Percentiles rank a stretch among this genome's conserved stretches.
These are phyloP conservation scores for Aspergillus fumigatus DNA, from an alignment of 2,329 filamentous ascomycete genomes.

Conservation along the genomic window DNA sequence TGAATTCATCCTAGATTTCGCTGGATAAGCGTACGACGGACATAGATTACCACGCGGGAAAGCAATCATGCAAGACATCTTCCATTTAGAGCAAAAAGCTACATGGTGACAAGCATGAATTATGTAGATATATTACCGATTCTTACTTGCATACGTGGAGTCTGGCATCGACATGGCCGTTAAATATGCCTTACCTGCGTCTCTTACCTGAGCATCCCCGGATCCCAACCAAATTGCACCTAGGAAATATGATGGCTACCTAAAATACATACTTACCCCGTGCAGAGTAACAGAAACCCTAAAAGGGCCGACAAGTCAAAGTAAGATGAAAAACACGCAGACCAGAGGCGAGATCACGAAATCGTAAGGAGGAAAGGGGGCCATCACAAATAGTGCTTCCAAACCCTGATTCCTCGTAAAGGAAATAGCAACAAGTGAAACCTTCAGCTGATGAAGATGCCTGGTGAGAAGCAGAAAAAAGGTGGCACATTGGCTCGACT, in stretches of 20 bases:
- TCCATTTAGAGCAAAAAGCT: background rate
- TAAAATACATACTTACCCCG: conserved; percentile 45
- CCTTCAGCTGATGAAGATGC: conserved; percentile 1
- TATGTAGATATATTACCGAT: conserved; percentile 11
- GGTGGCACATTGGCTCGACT: conserved; percentile 12
- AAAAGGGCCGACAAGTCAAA: conserved; percentile 22
- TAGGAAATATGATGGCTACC: conserved; percentile 22
- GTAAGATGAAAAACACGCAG: conserved; percentile 16
- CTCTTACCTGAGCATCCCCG: conserved; percentile 37
- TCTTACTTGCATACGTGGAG: conserved; percentile 17
- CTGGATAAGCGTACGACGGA: conserved; percentile 31
- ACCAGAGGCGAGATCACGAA: conserved; percentile 15
- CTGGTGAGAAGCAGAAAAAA: conserved; percentile 1
- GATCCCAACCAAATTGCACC: conserved; percentile 14
- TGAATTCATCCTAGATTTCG: conserved; percentile 16
- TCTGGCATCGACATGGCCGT: conserved; percentile 22
- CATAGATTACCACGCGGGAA: conserved; percentile 27
- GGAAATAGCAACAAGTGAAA: background rate
- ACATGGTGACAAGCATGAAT: conserved; percentile 1
- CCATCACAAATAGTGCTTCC: conserved; percentile 1
- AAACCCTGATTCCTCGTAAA: background rate
- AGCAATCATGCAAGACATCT: conserved; percentile 14
- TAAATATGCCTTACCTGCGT: conserved; percentile 40
- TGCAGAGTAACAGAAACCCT: conserved; percentile 22
- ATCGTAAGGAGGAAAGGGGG: conserved; percentile 24